phyloP scores from a whole-genome alignment of 345 rosid species.

The Gossypium ekmanianum region DNA sequence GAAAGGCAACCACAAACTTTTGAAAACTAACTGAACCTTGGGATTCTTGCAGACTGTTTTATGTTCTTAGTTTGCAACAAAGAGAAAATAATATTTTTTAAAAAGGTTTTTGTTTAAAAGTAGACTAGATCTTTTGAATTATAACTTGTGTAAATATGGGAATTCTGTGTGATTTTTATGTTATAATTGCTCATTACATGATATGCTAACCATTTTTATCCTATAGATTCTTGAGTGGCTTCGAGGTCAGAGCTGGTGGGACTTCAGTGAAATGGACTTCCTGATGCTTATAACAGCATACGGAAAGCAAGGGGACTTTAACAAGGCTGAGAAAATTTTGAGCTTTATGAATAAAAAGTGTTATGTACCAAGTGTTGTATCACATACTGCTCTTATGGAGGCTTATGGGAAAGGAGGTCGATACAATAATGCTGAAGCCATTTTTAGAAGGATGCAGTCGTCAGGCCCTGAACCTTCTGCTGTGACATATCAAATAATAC shows the following conservation, averaged over 20 bases:
- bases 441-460: conserved; percentile 88
- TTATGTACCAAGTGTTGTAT: conserved; percentile 63
- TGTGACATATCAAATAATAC: conserved; percentile 84
- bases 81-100: not conserved
- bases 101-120: not conserved
- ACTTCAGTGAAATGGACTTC: conserved; percentile 81
- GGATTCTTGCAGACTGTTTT: not conserved
- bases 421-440: conserved; percentile 85
- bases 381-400: conserved; percentile 92
- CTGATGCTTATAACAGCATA: conserved; percentile 84
- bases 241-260: conserved; percentile 79
- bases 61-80: not conserved
- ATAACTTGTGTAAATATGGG: not conserved
- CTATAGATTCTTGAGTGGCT: conserved; percentile 93
- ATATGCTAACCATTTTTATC: conserved; percentile 15
- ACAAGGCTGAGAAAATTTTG: conserved; percentile 71
- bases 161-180: conserved; percentile 7
- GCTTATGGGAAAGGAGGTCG: conserved; percentile 89
- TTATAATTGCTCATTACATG: not conserved
- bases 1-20: not conserved
- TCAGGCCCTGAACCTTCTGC: conserved; percentile 94
- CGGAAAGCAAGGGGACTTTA: conserved; percentile 88
- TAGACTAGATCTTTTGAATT: not conserved
- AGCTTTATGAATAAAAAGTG: conserved; percentile 67
- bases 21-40: not conserved